A percentile compares a stretch with the other conserved stretches of the same genome.
phyloP scores from a whole-genome alignment of 2,329 filamentous ascomycete genomes.

The Aspergillus brasiliensis region DNA sequence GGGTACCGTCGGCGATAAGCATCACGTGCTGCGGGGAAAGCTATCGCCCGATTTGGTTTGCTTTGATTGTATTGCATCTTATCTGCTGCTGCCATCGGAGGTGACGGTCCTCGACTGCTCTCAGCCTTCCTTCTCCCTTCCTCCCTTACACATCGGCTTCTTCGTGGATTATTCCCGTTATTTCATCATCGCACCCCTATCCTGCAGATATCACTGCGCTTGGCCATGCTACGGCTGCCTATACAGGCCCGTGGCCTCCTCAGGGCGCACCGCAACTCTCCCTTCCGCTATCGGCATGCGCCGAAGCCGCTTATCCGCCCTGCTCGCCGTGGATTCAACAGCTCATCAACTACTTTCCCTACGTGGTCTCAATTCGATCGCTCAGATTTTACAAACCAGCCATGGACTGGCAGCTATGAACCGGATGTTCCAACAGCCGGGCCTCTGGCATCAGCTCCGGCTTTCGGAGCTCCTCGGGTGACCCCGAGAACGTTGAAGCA shows the following conservation, averaged over 20 bases:
- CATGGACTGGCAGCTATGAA: constrained; percentile 66
- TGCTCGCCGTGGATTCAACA: constrained; percentile 26
- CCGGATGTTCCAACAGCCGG: constrained; percentile 62
- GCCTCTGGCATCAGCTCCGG: constrained; percentile 62
- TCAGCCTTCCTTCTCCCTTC: neutral
- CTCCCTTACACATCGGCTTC: neutral
- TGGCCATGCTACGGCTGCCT: constrained; percentile 37
- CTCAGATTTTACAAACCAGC: constrained; percentile 65
- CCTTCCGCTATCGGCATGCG: constrained; percentile 27
- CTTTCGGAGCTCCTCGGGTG: constrained; percentile 59
- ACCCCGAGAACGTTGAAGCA: constrained; percentile 74
- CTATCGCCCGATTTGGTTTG: constrained; percentile 12
- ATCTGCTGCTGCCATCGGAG: constrained; percentile 16
- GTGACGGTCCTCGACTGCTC: constrained; percentile 4
- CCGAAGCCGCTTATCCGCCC: constrained; percentile 11
- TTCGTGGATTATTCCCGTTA: neutral
- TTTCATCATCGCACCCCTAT: neutral
- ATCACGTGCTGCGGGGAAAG: constrained; percentile 31
- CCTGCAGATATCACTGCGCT: constrained; percentile 10
- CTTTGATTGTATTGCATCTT: constrained; percentile 19
- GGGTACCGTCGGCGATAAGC: constrained; percentile 19
- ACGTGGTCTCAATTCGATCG: constrained; percentile 58
- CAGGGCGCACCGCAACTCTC: constrained; percentile 21
- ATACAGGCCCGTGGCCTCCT: constrained; percentile 27
- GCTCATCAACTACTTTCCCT: constrained; percentile 36